A percentile compares a stretch with the other conserved stretches of the same genome.
Conservation (phyloP, 257 asterid genomes). For the Petunia secreta region DNA sequence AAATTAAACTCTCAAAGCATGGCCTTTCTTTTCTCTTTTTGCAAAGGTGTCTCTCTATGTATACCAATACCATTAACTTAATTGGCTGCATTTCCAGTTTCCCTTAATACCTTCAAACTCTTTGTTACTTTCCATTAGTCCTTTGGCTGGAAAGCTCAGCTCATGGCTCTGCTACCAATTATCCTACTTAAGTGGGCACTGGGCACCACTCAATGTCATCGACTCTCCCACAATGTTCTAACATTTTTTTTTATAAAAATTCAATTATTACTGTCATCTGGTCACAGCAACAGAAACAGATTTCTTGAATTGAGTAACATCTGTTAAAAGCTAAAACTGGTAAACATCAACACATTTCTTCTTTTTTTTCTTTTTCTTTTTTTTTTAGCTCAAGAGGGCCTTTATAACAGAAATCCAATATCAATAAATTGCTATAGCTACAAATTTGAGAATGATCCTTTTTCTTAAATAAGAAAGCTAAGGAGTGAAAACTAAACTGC, state of each 20-base stretch:
- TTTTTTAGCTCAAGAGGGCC: neutral
- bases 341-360: neutral
- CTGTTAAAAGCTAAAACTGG: neutral
- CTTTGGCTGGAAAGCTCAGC: conserved; percentile 33
- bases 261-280: too few species aligned
- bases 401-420: neutral
- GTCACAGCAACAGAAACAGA: neutral
- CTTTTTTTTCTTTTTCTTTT: too few species aligned
- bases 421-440: neutral
- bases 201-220: conserved; percentile 34
- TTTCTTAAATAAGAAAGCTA: neutral
- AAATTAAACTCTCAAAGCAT: neutral
- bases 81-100: conserved; percentile 43
- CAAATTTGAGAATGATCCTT: neutral
- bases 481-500: neutral
- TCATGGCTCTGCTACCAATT: neutral
- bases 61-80: neutral
- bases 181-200: neutral
- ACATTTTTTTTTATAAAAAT: too few species aligned
- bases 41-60: neutral
- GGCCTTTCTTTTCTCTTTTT: neutral
- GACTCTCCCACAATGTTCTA: neutral
- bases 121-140: conserved; percentile 23
- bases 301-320: neutral
- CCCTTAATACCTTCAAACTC: conserved; percentile 23